Conservation (phyloP, 73 alveolate genomes). For the Paramecium caudatum region DNA sequence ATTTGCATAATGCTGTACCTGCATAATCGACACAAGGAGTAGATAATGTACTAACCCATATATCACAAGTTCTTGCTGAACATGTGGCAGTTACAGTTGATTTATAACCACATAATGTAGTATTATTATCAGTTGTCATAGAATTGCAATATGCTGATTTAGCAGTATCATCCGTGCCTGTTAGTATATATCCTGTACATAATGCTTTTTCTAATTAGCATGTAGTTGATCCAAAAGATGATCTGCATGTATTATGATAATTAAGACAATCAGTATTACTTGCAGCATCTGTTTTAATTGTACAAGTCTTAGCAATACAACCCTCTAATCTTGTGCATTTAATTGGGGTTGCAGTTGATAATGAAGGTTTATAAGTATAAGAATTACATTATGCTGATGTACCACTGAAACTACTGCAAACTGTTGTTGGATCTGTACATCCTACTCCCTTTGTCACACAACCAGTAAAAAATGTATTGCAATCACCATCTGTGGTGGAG, state of each 20-base stretch:
- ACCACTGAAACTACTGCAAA: background rate
- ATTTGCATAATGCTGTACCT: background rate
- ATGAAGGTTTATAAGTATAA: background rate
- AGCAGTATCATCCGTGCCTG: background rate
- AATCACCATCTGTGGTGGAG: constrained; percentile 3
- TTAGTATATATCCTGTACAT: background rate
- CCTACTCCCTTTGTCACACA: constrained; percentile 58
- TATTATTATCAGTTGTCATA: background rate
- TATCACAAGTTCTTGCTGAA: constrained; percentile 2
- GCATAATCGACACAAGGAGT: background rate
- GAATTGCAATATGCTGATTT: background rate
- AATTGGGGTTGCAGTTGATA: background rate
- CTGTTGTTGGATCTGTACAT: background rate
- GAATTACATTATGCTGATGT: background rate
- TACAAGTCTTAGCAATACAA: background rate
- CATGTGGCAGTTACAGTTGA: background rate
- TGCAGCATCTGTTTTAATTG: background rate
- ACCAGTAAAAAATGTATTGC: constrained; percentile 20
- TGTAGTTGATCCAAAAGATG: background rate
- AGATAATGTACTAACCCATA: constrained; percentile 29
- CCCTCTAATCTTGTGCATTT: constrained; percentile 34
- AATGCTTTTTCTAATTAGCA: background rate
- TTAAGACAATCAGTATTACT: background rate
- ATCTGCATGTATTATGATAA: constrained; percentile 16
- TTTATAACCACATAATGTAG: background rate